These are phyloP conservation scores for Phylloboletellus chloephorus DNA, from an alignment of 1,284 basidiomycete species.

Conservation along the genomic window DNA sequence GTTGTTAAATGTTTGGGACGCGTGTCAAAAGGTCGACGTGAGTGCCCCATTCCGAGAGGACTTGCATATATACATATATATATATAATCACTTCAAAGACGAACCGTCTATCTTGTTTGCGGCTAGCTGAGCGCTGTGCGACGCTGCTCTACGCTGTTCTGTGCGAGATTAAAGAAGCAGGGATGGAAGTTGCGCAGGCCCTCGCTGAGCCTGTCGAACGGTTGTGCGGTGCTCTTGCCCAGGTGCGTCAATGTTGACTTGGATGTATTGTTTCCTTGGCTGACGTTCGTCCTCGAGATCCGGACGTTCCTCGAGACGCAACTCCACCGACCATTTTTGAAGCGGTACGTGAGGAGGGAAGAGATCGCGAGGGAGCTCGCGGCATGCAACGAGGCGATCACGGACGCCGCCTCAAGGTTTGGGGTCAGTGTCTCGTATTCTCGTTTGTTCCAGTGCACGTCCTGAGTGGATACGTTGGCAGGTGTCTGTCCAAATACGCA, in stretches of 20 bases:
- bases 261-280: neutral
- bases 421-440: slow-evolving; percentile 37
- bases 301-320: slow-evolving; percentile 54
- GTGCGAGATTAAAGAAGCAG: slow-evolving; percentile 41
- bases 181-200: slow-evolving; percentile 14
- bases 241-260: slow-evolving; percentile 38
- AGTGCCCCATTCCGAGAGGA: slow-evolving; percentile 22
- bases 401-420: slow-evolving; percentile 47
- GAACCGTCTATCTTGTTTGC: slow-evolving; percentile 48
- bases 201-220: slow-evolving; percentile 36
- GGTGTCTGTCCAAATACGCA: slow-evolving; percentile 26
- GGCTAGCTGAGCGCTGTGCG: slow-evolving; percentile 49
- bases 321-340: slow-evolving; percentile 65
- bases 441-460: neutral
- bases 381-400: slow-evolving; percentile 48
- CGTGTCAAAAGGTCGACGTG: slow-evolving; percentile 57
- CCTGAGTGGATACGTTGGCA: neutral
- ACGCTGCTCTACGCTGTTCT: slow-evolving; percentile 44
- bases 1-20: slow-evolving; percentile 57
- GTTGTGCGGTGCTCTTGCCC: slow-evolving; percentile 33
- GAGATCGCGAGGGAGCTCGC: slow-evolving; percentile 57
- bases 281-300: slow-evolving; percentile 36
- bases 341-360: slow-evolving; percentile 71
- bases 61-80: neutral
- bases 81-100: slow-evolving; percentile 37